Conservation (phyloP, 2,329 filamentous ascomycete species). For the Bisporella sp. region DNA sequence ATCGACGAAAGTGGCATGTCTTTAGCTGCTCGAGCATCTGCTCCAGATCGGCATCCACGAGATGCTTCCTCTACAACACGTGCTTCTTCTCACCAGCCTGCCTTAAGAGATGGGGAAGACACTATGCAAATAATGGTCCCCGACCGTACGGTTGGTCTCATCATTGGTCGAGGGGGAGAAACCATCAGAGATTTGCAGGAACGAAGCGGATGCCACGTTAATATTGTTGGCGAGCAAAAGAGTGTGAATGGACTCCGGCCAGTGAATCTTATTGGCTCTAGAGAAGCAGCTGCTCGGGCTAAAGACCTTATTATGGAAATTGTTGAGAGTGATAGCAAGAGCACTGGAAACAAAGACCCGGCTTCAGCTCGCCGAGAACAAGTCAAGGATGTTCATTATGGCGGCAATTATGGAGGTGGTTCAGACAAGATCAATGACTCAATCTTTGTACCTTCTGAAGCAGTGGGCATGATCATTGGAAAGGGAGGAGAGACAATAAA, state of each 20-base stretch:
- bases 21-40: slow-evolving; percentile 38
- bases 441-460: slow-evolving; percentile 81
- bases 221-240: slow-evolving; percentile 90
- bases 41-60: slow-evolving; percentile 30
- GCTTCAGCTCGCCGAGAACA: slow-evolving; percentile 36
- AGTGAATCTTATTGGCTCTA: slow-evolving; percentile 81
- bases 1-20: slow-evolving; percentile 76
- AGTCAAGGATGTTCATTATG: slow-evolving; percentile 35
- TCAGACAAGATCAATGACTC: slow-evolving; percentile 72
- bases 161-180: slow-evolving; percentile 89
- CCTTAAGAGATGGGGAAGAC: slow-evolving; percentile 72
- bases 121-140: slow-evolving; percentile 92
- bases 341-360: slow-evolving; percentile 27
- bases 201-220: slow-evolving; percentile 88
- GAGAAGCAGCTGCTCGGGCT: slow-evolving; percentile 65
- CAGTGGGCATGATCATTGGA: slow-evolving; percentile 93
- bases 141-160: slow-evolving; percentile 84
- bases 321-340: slow-evolving; percentile 76
- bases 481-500: slow-evolving; percentile 93
- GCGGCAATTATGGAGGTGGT: slow-evolving; percentile 33
- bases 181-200: slow-evolving; percentile 91
- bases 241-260: slow-evolving; percentile 84
- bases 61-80: slow-evolving; percentile 23
- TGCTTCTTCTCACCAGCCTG: slow-evolving; percentile 32
- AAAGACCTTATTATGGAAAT: slow-evolving; percentile 91